Evolutionary conservation across 2,329 filamentous ascomycete genomes (phyloP), one percentile per base, ranked within the genome.

Genomic region (Penicillium occitanis): DNA sequence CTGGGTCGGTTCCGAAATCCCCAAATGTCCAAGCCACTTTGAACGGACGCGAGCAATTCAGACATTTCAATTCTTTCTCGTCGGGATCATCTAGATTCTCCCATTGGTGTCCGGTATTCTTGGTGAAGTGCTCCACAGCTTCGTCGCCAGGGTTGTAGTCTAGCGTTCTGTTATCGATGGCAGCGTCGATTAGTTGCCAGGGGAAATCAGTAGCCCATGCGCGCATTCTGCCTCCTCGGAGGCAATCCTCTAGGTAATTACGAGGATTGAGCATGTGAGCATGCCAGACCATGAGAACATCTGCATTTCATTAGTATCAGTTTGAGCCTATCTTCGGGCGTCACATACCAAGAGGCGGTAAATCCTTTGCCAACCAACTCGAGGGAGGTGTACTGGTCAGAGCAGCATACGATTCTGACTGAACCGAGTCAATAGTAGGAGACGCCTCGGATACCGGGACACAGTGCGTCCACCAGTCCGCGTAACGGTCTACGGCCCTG

Each of bases 241-340:
- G 79, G 71, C 87, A 88, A 73, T 94, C 91, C 71, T 93, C 90
- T 3, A 92, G 84, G 73, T 88, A 93, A n/a, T 80, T 81, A 48
- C 89, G 82, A 0, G 91, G 91, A 70, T 93, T 93, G 2, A 94
- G 85, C 86, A 91, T 89, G 72, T 91, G 91, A 0, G 90, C 81
- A 75, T 94, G 91, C 88, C 89, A 91, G 0, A 93, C 88, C 89
- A 93, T 91, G 22, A 93, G 77, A 0, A 93, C 86, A 77, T 93
- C 91, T 83, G 75, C 75, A 46, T 5, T 33, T 8, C 25, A 57
- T 58, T 51, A 37, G 46, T 40, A 50, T 22, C 30, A 22, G 30
- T 28, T 40, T 11, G 25, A 59, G 25, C 5, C 7, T n/a, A 30
- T 53, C 66, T 44, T 67, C 62, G 22, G 46, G 55, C 13, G 42